phyloP scores from a whole-genome alignment of 164 flowering plant genomes.

The Vitis rotundifolia region DNA sequence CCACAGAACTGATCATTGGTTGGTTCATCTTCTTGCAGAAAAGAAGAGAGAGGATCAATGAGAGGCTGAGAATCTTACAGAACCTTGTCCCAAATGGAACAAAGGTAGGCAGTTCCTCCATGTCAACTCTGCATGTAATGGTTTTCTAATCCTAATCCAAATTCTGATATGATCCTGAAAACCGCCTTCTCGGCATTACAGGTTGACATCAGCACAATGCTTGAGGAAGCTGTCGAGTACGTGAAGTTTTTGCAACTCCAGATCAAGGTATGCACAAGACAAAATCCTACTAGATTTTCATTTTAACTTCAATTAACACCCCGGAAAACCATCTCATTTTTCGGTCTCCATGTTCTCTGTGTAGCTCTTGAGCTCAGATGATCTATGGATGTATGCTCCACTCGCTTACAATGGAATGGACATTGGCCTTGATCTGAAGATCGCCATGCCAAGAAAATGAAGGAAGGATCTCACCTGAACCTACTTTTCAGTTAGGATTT shows the following conservation, averaged over 20 bases:
- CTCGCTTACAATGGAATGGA: slow-evolving; percentile 93
- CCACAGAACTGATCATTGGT: not conserved
- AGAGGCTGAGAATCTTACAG: slow-evolving; percentile 67
- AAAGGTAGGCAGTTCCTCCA: slow-evolving; percentile 37
- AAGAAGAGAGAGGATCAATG: slow-evolving; percentile 74
- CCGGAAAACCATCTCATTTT: slow-evolving; percentile 1
- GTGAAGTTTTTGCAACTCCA: slow-evolving; percentile 96
- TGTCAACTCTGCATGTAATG: not conserved
- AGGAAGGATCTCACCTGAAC: slow-evolving; percentile 4
- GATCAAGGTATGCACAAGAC: slow-evolving; percentile 57
- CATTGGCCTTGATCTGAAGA: slow-evolving; percentile 60
- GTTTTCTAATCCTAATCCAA: not conserved
- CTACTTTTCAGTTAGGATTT: not conserved
- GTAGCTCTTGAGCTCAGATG: slow-evolving; percentile 92
- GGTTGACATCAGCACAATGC: slow-evolving; percentile 99
- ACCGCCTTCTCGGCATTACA: slow-evolving; percentile 19
- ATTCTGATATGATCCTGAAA: too few relatives aligned
- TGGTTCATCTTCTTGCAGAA: slow-evolving; percentile 41
- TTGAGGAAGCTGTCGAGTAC: slow-evolving; percentile 96
- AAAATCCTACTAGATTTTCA: not conserved
- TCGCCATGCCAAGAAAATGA: slow-evolving; percentile 25
- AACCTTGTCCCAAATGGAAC: slow-evolving; percentile 79
- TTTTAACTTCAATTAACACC: not conserved
- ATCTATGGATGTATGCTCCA: slow-evolving; percentile 97
- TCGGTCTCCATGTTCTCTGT: not conserved